Evolutionary conservation across 768 basidiomycete genomes (phyloP).

Genomic region (Trametes cinnabarina): DNA sequence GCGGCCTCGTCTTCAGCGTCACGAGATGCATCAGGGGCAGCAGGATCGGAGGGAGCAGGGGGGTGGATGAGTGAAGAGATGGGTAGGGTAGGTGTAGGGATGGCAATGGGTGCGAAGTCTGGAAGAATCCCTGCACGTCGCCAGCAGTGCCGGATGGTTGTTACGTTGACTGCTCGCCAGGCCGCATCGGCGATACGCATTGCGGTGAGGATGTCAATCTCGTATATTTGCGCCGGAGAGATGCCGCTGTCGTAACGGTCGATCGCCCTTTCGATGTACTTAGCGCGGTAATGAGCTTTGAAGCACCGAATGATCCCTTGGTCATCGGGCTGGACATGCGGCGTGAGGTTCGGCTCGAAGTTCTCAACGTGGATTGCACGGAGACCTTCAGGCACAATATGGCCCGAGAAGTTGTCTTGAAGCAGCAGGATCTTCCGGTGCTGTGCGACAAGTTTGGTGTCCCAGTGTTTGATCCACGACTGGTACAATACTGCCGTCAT

Average conservation of each 20-base stretch:
- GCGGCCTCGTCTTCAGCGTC: not conserved
- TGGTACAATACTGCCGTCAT: slow-evolving; percentile 28
- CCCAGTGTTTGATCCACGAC: slow-evolving; percentile 32
- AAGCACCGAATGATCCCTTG: slow-evolving; percentile 36
- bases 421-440: slow-evolving; percentile 28
- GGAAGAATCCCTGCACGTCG: slow-evolving; percentile 31
- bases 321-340: slow-evolving; percentile 38
- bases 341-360: slow-evolving; percentile 37
- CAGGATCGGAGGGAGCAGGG: too few species aligned
- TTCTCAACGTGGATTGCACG: slow-evolving; percentile 11
- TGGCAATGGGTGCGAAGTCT: not conserved
- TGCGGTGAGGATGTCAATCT: slow-evolving; percentile 35
- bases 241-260: not conserved
- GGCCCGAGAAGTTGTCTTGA: slow-evolving; percentile 35
- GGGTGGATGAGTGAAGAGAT: not conserved
- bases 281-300: slow-evolving; percentile 35
- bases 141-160: slow-evolving; percentile 39
- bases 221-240: slow-evolving; percentile 31
- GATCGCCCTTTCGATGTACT: slow-evolving; percentile 25
- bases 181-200: slow-evolving; percentile 35
- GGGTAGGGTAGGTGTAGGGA: slow-evolving; percentile 2
- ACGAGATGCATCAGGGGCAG: too few species aligned
- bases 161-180: slow-evolving; percentile 29
- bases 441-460: slow-evolving; percentile 19
- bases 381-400: slow-evolving; percentile 6